These are phyloP conservation scores for Cercospora zeae-maydis DNA, from an alignment of 2,329 filamentous ascomycete genomes.

Conservation along the genomic window DNA sequence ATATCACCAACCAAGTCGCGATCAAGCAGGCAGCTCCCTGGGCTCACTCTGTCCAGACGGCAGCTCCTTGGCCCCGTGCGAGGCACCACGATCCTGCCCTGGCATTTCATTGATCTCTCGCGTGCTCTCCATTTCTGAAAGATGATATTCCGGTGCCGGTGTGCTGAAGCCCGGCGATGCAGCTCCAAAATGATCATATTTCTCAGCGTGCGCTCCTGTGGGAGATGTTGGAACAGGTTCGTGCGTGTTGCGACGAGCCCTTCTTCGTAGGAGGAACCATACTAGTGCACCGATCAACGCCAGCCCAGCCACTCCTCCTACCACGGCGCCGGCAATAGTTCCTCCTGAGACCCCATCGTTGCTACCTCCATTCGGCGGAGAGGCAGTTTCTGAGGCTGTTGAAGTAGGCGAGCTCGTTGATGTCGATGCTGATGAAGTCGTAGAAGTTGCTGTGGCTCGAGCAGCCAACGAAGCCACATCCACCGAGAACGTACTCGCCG, in stretches of 20 bases:
- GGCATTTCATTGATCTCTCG: conserved; percentile 10
- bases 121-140: conserved; percentile 12
- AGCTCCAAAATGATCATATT: conserved; percentile 1
- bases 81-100: background rate
- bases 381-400: background rate
- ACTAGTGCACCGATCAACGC: conserved; percentile 13
- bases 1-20: too few relatives aligned
- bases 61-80: conserved; percentile 6
- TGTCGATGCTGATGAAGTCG: background rate
- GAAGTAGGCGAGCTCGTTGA: background rate
- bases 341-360: conserved; percentile 18
- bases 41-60: conserved; percentile 1
- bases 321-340: conserved; percentile 38
- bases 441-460: conserved; percentile 2
- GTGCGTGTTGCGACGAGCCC: background rate
- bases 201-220: background rate
- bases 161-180: background rate
- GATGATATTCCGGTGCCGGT: conserved; percentile 9
- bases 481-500: conserved; percentile 14
- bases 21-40: conserved; percentile 11
- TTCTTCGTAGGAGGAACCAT: conserved; percentile 18
- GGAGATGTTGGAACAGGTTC: background rate
- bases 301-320: conserved; percentile 32
- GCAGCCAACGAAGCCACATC: conserved; percentile 9
- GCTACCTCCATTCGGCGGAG: background rate